Percentiles rank a stretch among this genome's conserved stretches.
phyloP scores from a whole-genome alignment of 2,329 filamentous ascomycete species.

The Truncatella angustata region DNA sequence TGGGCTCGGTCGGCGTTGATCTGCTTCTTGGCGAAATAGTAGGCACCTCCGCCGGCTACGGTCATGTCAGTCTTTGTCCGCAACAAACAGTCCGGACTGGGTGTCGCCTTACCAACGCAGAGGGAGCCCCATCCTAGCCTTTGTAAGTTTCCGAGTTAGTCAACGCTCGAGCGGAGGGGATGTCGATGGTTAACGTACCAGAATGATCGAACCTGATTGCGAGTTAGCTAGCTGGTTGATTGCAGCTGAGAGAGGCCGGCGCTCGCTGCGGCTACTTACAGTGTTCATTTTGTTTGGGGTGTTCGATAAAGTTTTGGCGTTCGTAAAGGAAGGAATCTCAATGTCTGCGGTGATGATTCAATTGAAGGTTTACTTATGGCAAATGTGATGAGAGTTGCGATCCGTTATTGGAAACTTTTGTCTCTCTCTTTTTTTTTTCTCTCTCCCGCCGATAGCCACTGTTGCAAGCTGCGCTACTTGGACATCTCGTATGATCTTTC shows the following conservation, averaged over 20 bases:
- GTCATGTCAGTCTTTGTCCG: constrained; percentile 16
- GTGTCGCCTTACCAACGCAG: constrained; percentile 69
- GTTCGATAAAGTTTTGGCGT: neutral
- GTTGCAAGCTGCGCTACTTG: constrained; percentile 4
- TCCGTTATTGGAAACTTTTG: constrained; percentile 1
- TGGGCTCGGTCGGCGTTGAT: constrained; percentile 87
- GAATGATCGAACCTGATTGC: constrained; percentile 15
- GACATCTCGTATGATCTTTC: constrained; percentile 8
- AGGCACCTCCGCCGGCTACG: constrained; percentile 82
- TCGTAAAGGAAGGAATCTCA: too few species aligned
- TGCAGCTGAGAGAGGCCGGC: neutral
- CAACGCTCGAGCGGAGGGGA: constrained; percentile 1
- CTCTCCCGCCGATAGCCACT: too few species aligned
- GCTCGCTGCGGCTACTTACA: constrained; percentile 10
- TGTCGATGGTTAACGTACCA: constrained; percentile 10
- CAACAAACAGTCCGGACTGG: too few species aligned
- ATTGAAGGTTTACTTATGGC: too few species aligned
- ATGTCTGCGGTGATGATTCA: neutral
- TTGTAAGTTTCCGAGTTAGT: constrained; percentile 7
- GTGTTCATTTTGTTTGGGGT: constrained; percentile 14
- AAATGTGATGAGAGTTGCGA: neutral
- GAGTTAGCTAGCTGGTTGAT: constrained; percentile 5
- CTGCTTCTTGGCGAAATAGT: constrained; percentile 91
- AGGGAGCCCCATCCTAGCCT: constrained; percentile 93
- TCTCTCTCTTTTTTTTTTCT: neutral